phyloP scores from a whole-genome alignment of 2,329 filamentous ascomycete genomes.

The Neospermospora avenae region DNA sequence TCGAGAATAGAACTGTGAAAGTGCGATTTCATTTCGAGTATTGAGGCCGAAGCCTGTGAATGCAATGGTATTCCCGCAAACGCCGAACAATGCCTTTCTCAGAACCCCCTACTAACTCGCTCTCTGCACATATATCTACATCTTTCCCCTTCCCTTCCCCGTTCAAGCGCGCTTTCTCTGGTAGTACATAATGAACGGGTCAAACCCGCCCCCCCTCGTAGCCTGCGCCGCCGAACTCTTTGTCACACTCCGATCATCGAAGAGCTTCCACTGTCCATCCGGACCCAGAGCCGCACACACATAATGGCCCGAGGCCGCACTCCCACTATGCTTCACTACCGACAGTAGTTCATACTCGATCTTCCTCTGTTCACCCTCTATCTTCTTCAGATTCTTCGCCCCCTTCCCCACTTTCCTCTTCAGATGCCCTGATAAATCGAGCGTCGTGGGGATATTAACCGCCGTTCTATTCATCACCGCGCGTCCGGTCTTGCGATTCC shows the following conservation, averaged over 20 bases:
- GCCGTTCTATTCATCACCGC: conserved; percentile 21
- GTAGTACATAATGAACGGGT: conserved; percentile 22
- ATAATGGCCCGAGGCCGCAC: conserved; percentile 25
- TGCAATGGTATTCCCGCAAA: conserved; percentile 1
- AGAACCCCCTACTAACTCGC: background rate
- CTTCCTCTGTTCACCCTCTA: background rate
- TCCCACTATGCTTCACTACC: conserved; percentile 33
- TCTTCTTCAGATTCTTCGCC: too few relatives aligned
- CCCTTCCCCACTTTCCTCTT: background rate
- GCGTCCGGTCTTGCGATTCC: background rate
- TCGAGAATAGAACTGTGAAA: background rate
- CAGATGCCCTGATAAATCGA: conserved; percentile 28
- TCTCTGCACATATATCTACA: background rate
- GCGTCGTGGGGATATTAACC: conserved; percentile 19
- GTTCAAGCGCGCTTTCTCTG: conserved; percentile 8
- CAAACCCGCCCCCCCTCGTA: conserved; percentile 4
- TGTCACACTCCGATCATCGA: conserved; percentile 26
- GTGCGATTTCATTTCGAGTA: background rate
- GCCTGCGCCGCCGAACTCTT: conserved; percentile 7
- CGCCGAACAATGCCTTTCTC: background rate
- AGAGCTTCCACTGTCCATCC: conserved; percentile 25
- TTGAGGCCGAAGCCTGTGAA: background rate
- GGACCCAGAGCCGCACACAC: conserved; percentile 22
- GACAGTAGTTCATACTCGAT: conserved; percentile 33
- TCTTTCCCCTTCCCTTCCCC: background rate